Evolutionary conservation across 2,329 filamentous ascomycete species (phyloP), one percentile per base, ranked within the genome.

Genomic region (Trichoderma sp.): DNA sequence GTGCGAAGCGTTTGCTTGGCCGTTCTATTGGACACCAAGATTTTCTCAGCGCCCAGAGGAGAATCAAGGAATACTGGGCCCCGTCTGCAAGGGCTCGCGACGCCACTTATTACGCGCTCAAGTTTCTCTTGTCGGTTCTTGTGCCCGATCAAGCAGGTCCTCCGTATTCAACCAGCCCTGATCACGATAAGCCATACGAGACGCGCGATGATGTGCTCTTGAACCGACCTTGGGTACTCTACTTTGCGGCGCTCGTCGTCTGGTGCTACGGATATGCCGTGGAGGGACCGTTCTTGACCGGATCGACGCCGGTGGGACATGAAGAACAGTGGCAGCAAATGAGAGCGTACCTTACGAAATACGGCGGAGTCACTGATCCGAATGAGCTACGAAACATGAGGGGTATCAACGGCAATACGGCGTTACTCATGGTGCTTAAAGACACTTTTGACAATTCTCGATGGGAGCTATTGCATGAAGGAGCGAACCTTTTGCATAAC

Each of bases 251-350:
- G 0, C 85, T 99, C 16, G 93, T 97, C 27, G 92, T 98, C 0
- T 99, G 96, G 96, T 93, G 90, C 70, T 99, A 98, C 75, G 95
- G 94, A 2, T 97, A 90, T 77, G 94, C 95, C 0, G 83, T 97
- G 24, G 96, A 98, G 74, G 96, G 96, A 0, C 87, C 93, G 0
- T 88, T 92, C 69, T 82, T 85, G 7, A 81, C 79, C 4, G 76
- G 81, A 62, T 85, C 80, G 73, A 81, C 82, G 24, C 88, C 92
- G 68, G 79, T 78, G 47, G 90, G 84, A 0, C 84, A 85, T 60
- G 86, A 89, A 16, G 90, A 92, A 71, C 90, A 91, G 77, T 86
- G 91, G 56, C 85, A 83, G 52, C 90, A 95, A 75, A 97, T 97
- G 94, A 87, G 91, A 64, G 84, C 85, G 19, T 98, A 93, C 76